A percentile compares a stretch with the other conserved stretches of the same genome.
Conservation (phyloP, 495 filamentous ascomycete species). For the Aspergillus sclerotioniger region DNA sequence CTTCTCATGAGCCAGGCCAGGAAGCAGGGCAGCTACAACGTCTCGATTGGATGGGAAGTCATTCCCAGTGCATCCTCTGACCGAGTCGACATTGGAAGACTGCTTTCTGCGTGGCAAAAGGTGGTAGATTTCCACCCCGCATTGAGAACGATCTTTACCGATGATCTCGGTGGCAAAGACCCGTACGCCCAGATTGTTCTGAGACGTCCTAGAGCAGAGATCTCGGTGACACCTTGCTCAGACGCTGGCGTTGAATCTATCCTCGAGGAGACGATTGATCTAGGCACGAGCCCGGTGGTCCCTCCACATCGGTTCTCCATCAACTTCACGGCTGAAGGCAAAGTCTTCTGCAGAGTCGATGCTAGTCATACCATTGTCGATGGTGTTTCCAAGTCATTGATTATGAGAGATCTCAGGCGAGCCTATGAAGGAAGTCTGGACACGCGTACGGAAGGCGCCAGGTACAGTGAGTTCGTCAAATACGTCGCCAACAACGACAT, state of each 20-base stretch:
- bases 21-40: conserved; percentile 10
- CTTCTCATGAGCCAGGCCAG: conserved; percentile 15
- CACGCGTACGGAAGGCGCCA: conserved; percentile 4
- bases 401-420: conserved; percentile 9
- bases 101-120: conserved; percentile 1
- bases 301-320: conserved; percentile 12
- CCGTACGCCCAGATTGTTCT: conserved; percentile 12
- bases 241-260: not conserved
- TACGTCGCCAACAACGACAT: conserved; percentile 17
- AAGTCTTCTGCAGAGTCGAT: conserved; percentile 9
- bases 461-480: conserved; percentile 24
- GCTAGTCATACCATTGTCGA: conserved; percentile 15
- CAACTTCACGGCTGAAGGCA: not conserved
- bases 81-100: not conserved
- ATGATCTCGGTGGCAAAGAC: conserved; percentile 7
- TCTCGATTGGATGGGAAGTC: conserved; percentile 10
- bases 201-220: not conserved
- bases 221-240: not conserved
- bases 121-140: conserved; percentile 12
- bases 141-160: conserved; percentile 12
- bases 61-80: not conserved
- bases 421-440: conserved; percentile 4
- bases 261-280: not conserved
- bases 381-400: conserved; percentile 11
- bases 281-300: not conserved